A percentile compares a stretch with the other conserved stretches of the same genome.
Evolutionary conservation across 495 filamentous ascomycete genomes (phyloP).

Genomic region (Bacidia rubella): DNA sequence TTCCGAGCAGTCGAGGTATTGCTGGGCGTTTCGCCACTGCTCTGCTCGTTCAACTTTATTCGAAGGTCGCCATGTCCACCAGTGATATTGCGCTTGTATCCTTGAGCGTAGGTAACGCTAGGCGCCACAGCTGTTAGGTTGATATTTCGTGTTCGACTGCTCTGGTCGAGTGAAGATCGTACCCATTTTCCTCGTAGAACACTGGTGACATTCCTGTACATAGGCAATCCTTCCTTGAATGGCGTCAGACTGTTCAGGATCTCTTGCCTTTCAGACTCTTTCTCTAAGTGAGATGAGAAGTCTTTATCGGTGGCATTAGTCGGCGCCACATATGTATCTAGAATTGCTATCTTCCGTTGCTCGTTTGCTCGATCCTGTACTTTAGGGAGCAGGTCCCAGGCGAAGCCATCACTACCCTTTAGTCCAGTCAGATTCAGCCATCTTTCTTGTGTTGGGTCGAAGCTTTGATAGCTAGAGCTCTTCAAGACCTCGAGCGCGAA

Average conservation of each 20-base stretch:
- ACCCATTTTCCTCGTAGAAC: conserved; percentile 66
- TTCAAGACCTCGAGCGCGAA: conserved; percentile 53
- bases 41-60: conserved; percentile 32
- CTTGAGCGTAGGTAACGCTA: conserved; percentile 35
- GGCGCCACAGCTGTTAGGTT: conserved; percentile 39
- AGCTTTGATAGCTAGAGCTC: conserved; percentile 60
- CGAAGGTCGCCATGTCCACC: conserved; percentile 37
- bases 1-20: conserved; percentile 35
- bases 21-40: conserved; percentile 19
- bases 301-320: conserved; percentile 15
- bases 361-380: conserved; percentile 42
- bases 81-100: conserved; percentile 57
- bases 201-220: conserved; percentile 76
- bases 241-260: conserved; percentile 29
- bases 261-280: conserved; percentile 17
- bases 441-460: conserved; percentile 40
- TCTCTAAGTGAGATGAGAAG: conserved; percentile 10
- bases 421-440: conserved; percentile 72
- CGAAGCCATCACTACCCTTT: conserved; percentile 55
- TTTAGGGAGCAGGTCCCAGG: conserved; percentile 50
- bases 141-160: conserved; percentile 20
- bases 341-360: conserved; percentile 18
- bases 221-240: conserved; percentile 31
- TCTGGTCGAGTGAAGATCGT: conserved; percentile 24
- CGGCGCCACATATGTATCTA: neutral